Percentiles rank a stretch among this genome's conserved stretches.
phyloP scores from a whole-genome alignment of 2,329 filamentous ascomycete genomes.

The Talaromyces funiculosus region DNA sequence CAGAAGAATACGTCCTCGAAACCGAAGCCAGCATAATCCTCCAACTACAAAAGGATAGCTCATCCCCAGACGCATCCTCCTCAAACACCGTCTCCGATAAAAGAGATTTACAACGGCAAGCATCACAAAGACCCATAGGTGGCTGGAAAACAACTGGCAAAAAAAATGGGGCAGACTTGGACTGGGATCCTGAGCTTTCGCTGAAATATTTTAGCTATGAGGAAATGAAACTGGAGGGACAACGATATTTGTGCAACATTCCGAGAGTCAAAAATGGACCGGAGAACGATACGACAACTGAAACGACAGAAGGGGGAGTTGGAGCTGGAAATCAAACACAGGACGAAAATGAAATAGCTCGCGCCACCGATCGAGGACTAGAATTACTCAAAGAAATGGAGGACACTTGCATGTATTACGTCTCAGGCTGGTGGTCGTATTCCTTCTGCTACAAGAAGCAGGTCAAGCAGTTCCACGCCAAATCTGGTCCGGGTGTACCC shows the following conservation, averaged over 20 bases:
- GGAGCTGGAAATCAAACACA: constrained; percentile 50
- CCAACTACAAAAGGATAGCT: constrained; percentile 19
- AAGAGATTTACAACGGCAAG: constrained; percentile 10
- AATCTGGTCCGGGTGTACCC: constrained; percentile 61
- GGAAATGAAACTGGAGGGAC: constrained; percentile 63
- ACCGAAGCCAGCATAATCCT: constrained; percentile 60
- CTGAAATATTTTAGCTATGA: constrained; percentile 52
- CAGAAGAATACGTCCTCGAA: constrained; percentile 66
- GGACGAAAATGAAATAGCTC: constrained; percentile 71
- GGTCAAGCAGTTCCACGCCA: constrained; percentile 85
- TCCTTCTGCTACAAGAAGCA: constrained; percentile 86
- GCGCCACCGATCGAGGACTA: constrained; percentile 72
- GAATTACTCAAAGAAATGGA: constrained; percentile 73
- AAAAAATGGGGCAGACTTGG: constrained; percentile 48
- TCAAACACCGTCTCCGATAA: constrained; percentile 3
- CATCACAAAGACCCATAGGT: constrained; percentile 20
- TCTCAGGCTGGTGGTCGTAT: constrained; percentile 94
- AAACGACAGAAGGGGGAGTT: constrained; percentile 39
- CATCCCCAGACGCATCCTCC: constrained; percentile 12
- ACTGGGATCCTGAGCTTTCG: background rate
- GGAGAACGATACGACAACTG: constrained; percentile 61
- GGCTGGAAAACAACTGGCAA: constrained; percentile 57
- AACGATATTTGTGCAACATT: constrained; percentile 77
- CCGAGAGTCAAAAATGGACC: constrained; percentile 60
- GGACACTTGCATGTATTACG: constrained; percentile 73